phyloP scores from a whole-genome alignment of 805 yeast genomes.

The Kazachstania bromeliacearum region DNA sequence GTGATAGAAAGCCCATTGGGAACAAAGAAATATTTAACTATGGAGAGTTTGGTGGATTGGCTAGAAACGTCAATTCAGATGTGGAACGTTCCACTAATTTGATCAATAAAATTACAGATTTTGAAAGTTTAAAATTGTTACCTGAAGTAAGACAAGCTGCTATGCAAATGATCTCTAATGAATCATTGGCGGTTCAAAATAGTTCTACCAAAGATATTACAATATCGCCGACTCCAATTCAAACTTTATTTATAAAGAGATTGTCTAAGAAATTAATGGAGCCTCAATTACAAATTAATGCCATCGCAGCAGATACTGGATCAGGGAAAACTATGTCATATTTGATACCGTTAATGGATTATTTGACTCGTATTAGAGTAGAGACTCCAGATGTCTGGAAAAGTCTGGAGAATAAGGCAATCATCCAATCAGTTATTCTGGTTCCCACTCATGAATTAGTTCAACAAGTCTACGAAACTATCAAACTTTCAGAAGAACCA shows the following conservation, averaged over 20 bases:
- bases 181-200: constrained; percentile 32
- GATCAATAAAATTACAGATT: constrained; percentile 47
- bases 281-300: constrained; percentile 46
- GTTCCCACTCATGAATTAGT: constrained; percentile 88
- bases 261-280: constrained; percentile 28
- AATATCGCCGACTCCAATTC: constrained; percentile 67
- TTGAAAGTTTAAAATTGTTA: constrained; percentile 56
- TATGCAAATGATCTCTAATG: constrained; percentile 41
- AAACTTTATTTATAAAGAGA: constrained; percentile 54
- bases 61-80: constrained; percentile 31
- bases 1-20: not conserved
- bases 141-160: constrained; percentile 59
- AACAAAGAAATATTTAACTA: constrained; percentile 22
- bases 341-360: constrained; percentile 63
- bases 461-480: constrained; percentile 55
- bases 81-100: constrained; percentile 32
- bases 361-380: constrained; percentile 49
- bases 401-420: constrained; percentile 29
- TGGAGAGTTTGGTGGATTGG: constrained; percentile 43
- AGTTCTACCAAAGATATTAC: constrained; percentile 1
- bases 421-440: constrained; percentile 62
- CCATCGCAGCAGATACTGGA: constrained; percentile 94
- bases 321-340: constrained; percentile 95
- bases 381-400: constrained; percentile 32
- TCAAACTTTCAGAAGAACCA: constrained; percentile 23